Percentiles rank a stretch among this genome's conserved stretches.
Evolutionary conservation across 345 rosid genomes (phyloP).

Genomic region (Passiflora organensis): DNA sequence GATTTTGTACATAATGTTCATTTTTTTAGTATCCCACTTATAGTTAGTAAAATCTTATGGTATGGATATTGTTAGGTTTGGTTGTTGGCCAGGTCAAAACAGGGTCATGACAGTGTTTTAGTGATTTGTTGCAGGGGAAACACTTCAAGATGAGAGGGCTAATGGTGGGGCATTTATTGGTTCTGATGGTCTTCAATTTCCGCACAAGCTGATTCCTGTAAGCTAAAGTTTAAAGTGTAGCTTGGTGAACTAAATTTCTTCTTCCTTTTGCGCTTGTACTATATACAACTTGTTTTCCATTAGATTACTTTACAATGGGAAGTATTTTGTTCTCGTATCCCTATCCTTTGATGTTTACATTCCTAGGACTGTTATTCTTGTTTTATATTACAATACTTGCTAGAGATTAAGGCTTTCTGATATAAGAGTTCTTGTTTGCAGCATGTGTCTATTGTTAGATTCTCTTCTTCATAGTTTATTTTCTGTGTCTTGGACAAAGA

Average conservation of each 20-base stretch:
- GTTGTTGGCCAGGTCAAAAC: too few relatives aligned
- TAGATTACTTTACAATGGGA: too few relatives aligned
- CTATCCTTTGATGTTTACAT: too few relatives aligned
- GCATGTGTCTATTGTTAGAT: too few relatives aligned
- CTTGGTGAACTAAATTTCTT: slow-evolving; percentile 10
- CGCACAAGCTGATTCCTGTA: slow-evolving; percentile 86
- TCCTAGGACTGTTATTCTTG: too few relatives aligned
- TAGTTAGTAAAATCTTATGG: not conserved
- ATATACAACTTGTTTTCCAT: not conserved
- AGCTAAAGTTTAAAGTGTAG: slow-evolving; percentile 18
- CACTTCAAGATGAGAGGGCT: slow-evolving; percentile 74
- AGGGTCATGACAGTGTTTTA: too few relatives aligned
- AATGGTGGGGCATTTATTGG: slow-evolving; percentile 80
- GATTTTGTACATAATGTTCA: slow-evolving; percentile 3
- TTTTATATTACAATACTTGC: too few relatives aligned
- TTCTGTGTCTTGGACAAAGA: not conserved
- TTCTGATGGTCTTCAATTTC: slow-evolving; percentile 77
- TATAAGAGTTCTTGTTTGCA: too few relatives aligned
- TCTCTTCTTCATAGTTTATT: not conserved
- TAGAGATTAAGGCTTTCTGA: too few relatives aligned
- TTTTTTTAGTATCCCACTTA: not conserved
- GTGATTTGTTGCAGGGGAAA: slow-evolving; percentile 57
- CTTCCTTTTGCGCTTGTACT: slow-evolving; percentile 5
- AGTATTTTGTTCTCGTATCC: too few relatives aligned
- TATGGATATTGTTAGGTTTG: too few relatives aligned